Base-by-base conservation (phyloP, 768 basidiomycete genomes). In the Kwoniella heveanensis region DNA sequence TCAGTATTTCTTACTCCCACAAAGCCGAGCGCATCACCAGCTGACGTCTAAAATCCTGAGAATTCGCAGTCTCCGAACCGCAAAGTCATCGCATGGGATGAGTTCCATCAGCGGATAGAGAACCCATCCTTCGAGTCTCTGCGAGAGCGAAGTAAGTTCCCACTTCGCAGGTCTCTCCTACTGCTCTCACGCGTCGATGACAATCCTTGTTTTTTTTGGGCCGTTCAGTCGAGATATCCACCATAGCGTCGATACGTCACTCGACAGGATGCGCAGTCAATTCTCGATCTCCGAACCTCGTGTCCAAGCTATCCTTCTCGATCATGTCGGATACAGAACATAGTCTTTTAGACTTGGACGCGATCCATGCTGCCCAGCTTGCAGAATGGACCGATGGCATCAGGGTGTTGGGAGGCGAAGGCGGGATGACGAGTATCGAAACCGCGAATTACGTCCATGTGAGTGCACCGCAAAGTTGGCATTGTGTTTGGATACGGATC, bases 351-450 rank as follows among this genome's bases (percentile, higher is more conserved):
- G 75, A 77, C 50, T 36, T 77, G 21, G 75, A 74, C 53, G 72
- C 72, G 4, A 64, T 77, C 17, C 75, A 77, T 54, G 64, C 66
- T 19, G 70, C 70, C 15, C 75, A 77, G 53, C 39, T 74, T 19
- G 70, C 75, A n/a, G 75, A 77, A 36, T 77, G 75, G 75, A 69
- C 69, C 6, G 75, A 77, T 59, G 75, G 75, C 3, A 53, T 77
- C 21, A 64, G 71, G 44, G 70, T 71, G 0, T 49, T 77, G 48
- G 37, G 67, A n/a, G 70, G 69, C n/a, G 72, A 72, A 57, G 60
- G 57, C 0, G 72, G 71, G 0, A 72, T 73, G 72, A 46, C 58
- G n/a, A 71, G 62, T 54, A 48, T 64, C 37, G 75, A 77, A 39
- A 61, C 66, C 2, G 58, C 62, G 17, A 57, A 63, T 17, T 70